phyloP scores from a whole-genome alignment of 2,329 filamentous ascomycete genomes.

The Lachnum nothofagi region DNA sequence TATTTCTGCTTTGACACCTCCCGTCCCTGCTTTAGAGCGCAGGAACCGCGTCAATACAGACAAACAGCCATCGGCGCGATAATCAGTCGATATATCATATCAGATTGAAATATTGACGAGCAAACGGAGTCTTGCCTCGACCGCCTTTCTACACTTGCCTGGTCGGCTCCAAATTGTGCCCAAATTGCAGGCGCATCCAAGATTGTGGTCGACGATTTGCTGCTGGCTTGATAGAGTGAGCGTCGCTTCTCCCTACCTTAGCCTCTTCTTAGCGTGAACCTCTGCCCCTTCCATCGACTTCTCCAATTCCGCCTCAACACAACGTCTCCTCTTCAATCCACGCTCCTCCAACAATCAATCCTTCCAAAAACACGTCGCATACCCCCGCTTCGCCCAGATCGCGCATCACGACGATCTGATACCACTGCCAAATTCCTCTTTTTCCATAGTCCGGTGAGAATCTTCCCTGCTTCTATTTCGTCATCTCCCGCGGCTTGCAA shows the following conservation, averaged over 20 bases:
- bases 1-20: too few species aligned
- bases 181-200: neutral
- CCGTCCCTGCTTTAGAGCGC: too few species aligned
- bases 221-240: neutral
- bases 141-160: neutral
- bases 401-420: constrained; percentile 5
- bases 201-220: neutral
- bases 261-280: too few species aligned
- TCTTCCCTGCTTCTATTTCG: constrained; percentile 24
- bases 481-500: constrained; percentile 22
- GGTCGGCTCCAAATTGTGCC: neutral
- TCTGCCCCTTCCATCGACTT: constrained; percentile 24
- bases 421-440: constrained; percentile 9
- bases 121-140: too few species aligned
- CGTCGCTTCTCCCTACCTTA: constrained; percentile 17
- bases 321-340: constrained; percentile 16
- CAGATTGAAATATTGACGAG: too few species aligned
- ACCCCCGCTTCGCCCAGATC: constrained; percentile 6
- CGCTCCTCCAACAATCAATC: constrained; percentile 8
- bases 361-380: constrained; percentile 19
- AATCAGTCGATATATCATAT: neutral
- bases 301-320: constrained; percentile 20
- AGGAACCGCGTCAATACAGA: neutral
- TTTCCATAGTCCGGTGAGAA: constrained; percentile 25
- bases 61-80: neutral